Percentiles rank a stretch among this genome's conserved stretches.
phyloP scores from a whole-genome alignment of 306 rosid genomes.

The Phaseolus lunatus region DNA sequence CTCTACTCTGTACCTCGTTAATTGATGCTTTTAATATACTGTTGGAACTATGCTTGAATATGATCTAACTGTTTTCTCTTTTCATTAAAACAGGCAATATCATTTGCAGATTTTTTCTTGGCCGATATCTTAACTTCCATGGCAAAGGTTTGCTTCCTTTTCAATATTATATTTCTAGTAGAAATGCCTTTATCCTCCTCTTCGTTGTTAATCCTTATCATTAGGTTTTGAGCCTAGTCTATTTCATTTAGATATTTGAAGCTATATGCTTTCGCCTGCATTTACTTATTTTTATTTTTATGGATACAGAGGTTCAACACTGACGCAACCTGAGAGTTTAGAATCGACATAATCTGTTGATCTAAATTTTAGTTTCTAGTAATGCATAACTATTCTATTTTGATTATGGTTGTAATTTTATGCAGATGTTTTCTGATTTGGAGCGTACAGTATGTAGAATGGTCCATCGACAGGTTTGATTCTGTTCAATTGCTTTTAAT shows the following conservation, averaged over 20 bases:
- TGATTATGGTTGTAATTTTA: constrained; percentile 39
- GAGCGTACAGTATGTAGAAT: constrained; percentile 97
- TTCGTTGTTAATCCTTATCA: constrained; percentile 36
- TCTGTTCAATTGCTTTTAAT: constrained; percentile 37
- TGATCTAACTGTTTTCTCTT: constrained; percentile 44
- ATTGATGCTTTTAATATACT: constrained; percentile 34
- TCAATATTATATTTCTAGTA: constrained; percentile 27
- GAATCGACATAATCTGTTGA: constrained; percentile 39
- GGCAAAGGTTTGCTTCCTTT: constrained; percentile 76
- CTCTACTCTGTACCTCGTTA: constrained; percentile 16
- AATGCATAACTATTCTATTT: constrained; percentile 10
- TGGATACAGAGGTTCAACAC: constrained; percentile 22
- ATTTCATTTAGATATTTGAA: constrained; percentile 17
- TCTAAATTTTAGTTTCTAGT: constrained; percentile 28
- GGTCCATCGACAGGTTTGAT: constrained; percentile 90
- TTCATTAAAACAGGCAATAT: constrained; percentile 78
- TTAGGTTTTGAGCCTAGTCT: constrained; percentile 29
- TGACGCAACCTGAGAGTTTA: constrained; percentile 29
- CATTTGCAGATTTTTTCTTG: constrained; percentile 90
- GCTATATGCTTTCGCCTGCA: constrained; percentile 12
- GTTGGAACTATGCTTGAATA: constrained; percentile 41
- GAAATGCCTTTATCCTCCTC: constrained; percentile 28
- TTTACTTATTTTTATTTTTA: constrained; percentile 20
- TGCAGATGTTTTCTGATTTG: constrained; percentile 94
- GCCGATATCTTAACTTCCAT: constrained; percentile 98